A percentile compares a stretch with the other conserved stretches of the same genome.
These are phyloP conservation scores for Hydrangea macrophylla DNA, from an alignment of 148 eudicot species.

Conservation along the genomic window DNA sequence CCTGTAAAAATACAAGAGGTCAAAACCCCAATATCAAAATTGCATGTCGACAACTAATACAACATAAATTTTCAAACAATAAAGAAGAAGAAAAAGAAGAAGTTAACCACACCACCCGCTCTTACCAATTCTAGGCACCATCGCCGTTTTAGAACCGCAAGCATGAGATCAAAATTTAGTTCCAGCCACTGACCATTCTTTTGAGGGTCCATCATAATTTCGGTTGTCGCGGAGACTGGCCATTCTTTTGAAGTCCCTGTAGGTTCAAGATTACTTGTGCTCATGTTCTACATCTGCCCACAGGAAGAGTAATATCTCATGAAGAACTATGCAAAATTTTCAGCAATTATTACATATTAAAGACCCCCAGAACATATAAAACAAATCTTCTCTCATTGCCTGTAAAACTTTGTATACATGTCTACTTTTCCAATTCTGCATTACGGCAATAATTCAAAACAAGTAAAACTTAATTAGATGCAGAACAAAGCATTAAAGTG, in stretches of 20 bases:
- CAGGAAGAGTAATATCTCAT: background rate
- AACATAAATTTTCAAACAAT: background rate
- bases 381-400: background rate
- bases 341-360: background rate
- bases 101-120: background rate
- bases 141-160: background rate
- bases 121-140: background rate
- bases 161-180: slow-evolving; percentile 5
- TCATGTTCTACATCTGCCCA: slow-evolving; percentile 7
- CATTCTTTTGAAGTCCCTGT: background rate
- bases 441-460: background rate
- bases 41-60: background rate
- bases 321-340: background rate
- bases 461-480: background rate
- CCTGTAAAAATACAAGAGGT: background rate
- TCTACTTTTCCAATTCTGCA: background rate
- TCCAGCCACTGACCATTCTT: background rate
- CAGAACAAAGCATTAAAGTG: background rate
- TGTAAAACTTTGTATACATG: background rate
- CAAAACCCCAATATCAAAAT: background rate
- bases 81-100: background rate
- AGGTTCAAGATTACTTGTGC: background rate
- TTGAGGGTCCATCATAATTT: no score
- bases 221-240: no score
- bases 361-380: no score